Base-by-base conservation (phyloP, 768 basidiomycete genomes). In the Steccherinum ochraceum region DNA sequence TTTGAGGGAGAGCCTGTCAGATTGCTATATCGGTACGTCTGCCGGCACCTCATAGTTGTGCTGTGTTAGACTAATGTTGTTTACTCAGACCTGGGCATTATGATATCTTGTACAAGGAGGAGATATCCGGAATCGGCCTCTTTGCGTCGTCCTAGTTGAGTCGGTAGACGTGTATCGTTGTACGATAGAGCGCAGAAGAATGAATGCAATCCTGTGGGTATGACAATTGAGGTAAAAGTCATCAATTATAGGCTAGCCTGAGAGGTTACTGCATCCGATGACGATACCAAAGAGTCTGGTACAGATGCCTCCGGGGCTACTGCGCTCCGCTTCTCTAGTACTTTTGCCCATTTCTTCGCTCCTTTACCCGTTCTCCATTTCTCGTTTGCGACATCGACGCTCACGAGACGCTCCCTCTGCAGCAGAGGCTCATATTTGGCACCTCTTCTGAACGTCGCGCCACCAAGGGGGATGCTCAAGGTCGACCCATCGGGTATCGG, bases 71-170 rank as follows among this genome's bases (percentile, higher is more conserved):
- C 13, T 44, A 12, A 24, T 54, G 53, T 46, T 49, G 12, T n/a
- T 49, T 7, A 43, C 48, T 48, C 51, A 91, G 90, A 45, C 91
- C 92, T 18, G 91, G 92, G 7, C 92, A 94, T 64, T 94, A 89
- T 66, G 92, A 94, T 68, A 84, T 93, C 46, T 69, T 89, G 30
- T 16, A 35, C 30, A 35, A 35, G 30, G 30, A 16, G n/a, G n/a
- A n/a, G n/a, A 7, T 16, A 35, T 7, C 30, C 30, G 30, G 30
- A 35, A 35, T 35, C 7, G 30, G 30, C 7, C n/a, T n/a, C n/a
- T n/a, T n/a, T n/a, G n/a, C n/a, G n/a, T n/a, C n/a, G n/a, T n/a
- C n/a, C n/a, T n/a, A n/a, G n/a, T n/a, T n/a, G n/a, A n/a, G n/a
- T n/a, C n/a, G n/a, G n/a, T n/a, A n/a, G n/a, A n/a, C n/a, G n/a